Evolutionary conservation across 352 stramenopile genomes (phyloP), one percentile per base, ranked within the genome.

Genomic region (Phytophthora brassicae): DNA sequence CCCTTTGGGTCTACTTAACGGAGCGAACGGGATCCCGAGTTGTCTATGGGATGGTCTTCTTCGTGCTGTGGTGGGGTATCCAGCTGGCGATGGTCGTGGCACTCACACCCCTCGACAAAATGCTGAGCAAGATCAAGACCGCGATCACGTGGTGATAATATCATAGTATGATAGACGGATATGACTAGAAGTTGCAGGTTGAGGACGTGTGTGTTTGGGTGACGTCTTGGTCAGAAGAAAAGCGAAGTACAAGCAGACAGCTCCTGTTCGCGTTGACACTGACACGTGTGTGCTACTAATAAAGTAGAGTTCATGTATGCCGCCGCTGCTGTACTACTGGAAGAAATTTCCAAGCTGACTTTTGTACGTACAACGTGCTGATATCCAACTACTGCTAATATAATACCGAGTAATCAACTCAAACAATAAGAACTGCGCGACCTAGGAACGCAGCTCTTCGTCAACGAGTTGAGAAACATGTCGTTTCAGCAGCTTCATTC

Each of bases 1-100:
- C 64, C 20, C 39, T 87, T 2, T 92, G 83, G 83, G 70, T 92
- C 24, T 86, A 84, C 55, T 53, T 78, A 14, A 86, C 83, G 4
- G 77, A 90, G 28, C 82, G 81, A 14, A 70, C 63, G 60, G 66
- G 51, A 9, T 60, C 70, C 26, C 76, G 77, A 24, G 35, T 77
- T 7, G 64, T 78, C 5, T 90, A 89, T 46, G 83, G 77, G 26
- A 61, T 77, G 6, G 26, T 77, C 33, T 81, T 86, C 52, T 84
- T 84, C 45, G 63, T 74, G 7, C 53, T 79, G 16, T 73, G 79
- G 68, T 74, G 88, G 71, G 64, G 74, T 6, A 46, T 77, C 12
- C 83, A 92, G 62, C 68, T 92, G 28, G 70, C 67, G 20, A 36
- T 83, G 36, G 74, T 85, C 16, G 55, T 89, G 26, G 62, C 74